A percentile compares a stretch with the other conserved stretches of the same genome.
phyloP scores from a whole-genome alignment of 352 stramenopile species.

The Albugo laibachii region DNA sequence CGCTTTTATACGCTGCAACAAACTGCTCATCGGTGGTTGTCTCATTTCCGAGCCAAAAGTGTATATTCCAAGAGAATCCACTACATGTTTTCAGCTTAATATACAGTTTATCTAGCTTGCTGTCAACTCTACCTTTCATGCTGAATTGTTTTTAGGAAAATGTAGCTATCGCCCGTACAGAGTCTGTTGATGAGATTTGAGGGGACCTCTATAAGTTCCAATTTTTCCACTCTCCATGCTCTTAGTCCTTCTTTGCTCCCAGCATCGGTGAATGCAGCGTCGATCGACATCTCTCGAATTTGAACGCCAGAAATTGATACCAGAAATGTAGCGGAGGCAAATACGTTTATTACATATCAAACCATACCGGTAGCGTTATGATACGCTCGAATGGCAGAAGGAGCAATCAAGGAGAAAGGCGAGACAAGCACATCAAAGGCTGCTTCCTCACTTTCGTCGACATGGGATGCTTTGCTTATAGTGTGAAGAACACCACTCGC shows the following conservation, averaged over 20 bases:
- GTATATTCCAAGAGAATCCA: constrained; percentile 76
- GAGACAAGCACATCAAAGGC: constrained; percentile 51
- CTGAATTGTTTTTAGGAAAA: constrained; percentile 80
- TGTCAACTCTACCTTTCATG: constrained; percentile 17
- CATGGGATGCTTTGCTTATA: constrained; percentile 12
- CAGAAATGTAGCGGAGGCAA: neutral
- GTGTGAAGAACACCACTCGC: constrained; percentile 49
- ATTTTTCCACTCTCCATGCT: constrained; percentile 71
- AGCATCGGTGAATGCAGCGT: constrained; percentile 31
- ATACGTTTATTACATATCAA: constrained; percentile 1
- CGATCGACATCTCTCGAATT: constrained; percentile 22
- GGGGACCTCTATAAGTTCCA: constrained; percentile 38
- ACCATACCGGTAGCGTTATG: constrained; percentile 2
- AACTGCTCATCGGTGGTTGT: constrained; percentile 85
- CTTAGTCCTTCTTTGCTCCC: constrained; percentile 48
- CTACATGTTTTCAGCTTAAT: constrained; percentile 3
- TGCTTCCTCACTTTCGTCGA: constrained; percentile 12
- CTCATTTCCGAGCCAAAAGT: constrained; percentile 93
- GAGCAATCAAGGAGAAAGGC: constrained; percentile 30
- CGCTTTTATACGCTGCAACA: constrained; percentile 91
- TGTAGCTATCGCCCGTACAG: constrained; percentile 93
- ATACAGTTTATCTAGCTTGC: neutral
- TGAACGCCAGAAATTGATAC: neutral
- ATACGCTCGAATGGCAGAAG: constrained; percentile 5
- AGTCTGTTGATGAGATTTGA: constrained; percentile 67